Conservation (phyloP, 345 rosid species). For the Lenwebbia sp. region DNA sequence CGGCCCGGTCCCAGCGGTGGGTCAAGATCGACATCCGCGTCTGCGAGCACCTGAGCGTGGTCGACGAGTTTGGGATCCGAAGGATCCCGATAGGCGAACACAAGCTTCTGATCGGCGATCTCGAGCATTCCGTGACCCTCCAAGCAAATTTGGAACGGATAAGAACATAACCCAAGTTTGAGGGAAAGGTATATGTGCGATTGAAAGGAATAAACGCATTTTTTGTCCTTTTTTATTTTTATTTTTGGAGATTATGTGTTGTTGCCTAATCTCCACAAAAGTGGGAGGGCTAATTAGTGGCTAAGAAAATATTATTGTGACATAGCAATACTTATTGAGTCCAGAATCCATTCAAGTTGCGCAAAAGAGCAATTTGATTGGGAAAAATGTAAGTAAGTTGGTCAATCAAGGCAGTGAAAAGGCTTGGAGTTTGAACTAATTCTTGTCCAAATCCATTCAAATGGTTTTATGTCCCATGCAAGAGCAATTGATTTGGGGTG, state of each 20-base stretch:
- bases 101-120: constrained; percentile 46
- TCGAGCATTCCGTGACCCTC: constrained; percentile 71
- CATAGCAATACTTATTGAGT: not conserved
- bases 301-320: not conserved
- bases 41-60: constrained; percentile 76
- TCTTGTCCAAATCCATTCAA: not conserved
- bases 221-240: not conserved
- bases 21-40: constrained; percentile 43
- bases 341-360: not conserved
- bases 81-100: constrained; percentile 90
- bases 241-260: not conserved
- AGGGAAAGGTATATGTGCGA: not conserved
- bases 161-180: not conserved
- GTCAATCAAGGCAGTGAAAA: not conserved
- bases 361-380: not conserved
- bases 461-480: not conserved
- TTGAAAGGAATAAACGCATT: not conserved
- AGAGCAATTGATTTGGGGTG: not conserved
- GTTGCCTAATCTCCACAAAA: not conserved
- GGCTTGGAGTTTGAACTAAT: not conserved
- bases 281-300: not conserved
- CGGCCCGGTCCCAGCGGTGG: constrained; percentile 37
- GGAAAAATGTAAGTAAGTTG: not conserved
- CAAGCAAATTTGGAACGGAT: constrained; percentile 8
- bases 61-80: constrained; percentile 61